Conservation (phyloP, 2,329 filamentous ascomycete genomes). For the Conoideocrella luteorostrata region DNA sequence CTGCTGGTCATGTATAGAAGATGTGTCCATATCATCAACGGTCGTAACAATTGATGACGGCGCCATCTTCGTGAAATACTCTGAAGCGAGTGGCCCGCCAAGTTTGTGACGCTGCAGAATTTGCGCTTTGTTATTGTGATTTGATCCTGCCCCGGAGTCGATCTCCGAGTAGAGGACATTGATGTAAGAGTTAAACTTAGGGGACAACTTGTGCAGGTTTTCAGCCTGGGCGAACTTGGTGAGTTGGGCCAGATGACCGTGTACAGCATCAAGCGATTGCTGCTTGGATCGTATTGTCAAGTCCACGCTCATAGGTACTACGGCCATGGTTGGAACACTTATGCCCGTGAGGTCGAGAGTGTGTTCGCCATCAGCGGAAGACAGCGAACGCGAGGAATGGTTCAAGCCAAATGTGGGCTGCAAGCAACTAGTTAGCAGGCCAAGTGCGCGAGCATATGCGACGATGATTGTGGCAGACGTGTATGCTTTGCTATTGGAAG, state of each 20-base stretch:
- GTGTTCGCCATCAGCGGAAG: conserved; percentile 4
- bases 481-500: conserved; percentile 5
- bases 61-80: neutral
- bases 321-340: conserved; percentile 7
- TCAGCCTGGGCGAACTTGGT: conserved; percentile 11
- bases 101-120: neutral
- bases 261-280: conserved; percentile 3
- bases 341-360: conserved; percentile 8
- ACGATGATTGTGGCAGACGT: conserved; percentile 9
- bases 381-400: conserved; percentile 9
- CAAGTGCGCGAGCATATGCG: conserved; percentile 7
- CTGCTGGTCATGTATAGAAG: neutral
- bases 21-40: conserved; percentile 6
- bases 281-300: neutral
- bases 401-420: conserved; percentile 9
- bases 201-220: conserved; percentile 3
- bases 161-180: conserved; percentile 8
- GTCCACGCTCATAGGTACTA: conserved; percentile 7
- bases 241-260: conserved; percentile 10
- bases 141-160: neutral
- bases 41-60: neutral
- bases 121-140: neutral
- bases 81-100: conserved; percentile 1
- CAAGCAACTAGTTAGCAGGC: conserved; percentile 2
- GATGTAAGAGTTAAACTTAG: conserved; percentile 11